These are phyloP conservation scores for Hypoxylon sp. DNA, from an alignment of 2,329 filamentous ascomycete species.

Conservation along the genomic window DNA sequence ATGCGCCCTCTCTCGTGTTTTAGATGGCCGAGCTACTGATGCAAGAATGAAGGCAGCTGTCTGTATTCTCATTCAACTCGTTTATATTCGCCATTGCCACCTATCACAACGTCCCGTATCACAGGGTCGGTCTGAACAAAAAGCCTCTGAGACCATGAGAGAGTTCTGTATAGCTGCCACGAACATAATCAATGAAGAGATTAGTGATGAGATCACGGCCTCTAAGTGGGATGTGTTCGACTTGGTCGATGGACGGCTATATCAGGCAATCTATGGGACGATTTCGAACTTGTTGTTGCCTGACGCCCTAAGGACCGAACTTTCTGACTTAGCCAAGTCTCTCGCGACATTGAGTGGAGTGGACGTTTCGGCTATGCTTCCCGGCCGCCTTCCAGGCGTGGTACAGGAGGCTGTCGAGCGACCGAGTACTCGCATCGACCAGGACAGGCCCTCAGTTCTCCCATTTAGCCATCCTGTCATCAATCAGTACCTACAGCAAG, in stretches of 20 bases:
- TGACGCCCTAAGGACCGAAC: conserved; percentile 39
- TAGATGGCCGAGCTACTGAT: conserved; percentile 19
- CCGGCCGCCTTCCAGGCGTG: background rate
- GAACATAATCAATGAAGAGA: conserved; percentile 8
- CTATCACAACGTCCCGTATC: conserved; percentile 48
- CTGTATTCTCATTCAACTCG: conserved; percentile 50
- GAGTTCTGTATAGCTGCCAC: conserved; percentile 37
- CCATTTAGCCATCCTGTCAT: conserved; percentile 65
- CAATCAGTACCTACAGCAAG: conserved; percentile 61
- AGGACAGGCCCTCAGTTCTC: conserved; percentile 54
- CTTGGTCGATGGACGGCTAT: conserved; percentile 54
- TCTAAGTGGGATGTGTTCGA: conserved; percentile 54
- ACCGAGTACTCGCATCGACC: conserved; percentile 6
- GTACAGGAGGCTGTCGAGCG: conserved; percentile 10
- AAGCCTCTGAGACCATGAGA: conserved; percentile 17
- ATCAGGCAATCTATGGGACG: conserved; percentile 35
- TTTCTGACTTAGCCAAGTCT: conserved; percentile 25
- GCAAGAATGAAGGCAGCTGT: conserved; percentile 29
- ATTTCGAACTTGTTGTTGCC: conserved; percentile 27
- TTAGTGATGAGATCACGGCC: conserved; percentile 10
- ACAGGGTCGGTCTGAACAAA: background rate
- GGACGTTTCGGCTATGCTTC: conserved; percentile 11
- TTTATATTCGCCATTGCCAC: conserved; percentile 44
- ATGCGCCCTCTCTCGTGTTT: conserved; percentile 40
- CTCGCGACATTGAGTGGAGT: conserved; percentile 15